Evolutionary conservation across 106 monocot genomes (phyloP), one percentile per base, ranked within the genome.

Genomic region (Vanilla planifolia): DNA sequence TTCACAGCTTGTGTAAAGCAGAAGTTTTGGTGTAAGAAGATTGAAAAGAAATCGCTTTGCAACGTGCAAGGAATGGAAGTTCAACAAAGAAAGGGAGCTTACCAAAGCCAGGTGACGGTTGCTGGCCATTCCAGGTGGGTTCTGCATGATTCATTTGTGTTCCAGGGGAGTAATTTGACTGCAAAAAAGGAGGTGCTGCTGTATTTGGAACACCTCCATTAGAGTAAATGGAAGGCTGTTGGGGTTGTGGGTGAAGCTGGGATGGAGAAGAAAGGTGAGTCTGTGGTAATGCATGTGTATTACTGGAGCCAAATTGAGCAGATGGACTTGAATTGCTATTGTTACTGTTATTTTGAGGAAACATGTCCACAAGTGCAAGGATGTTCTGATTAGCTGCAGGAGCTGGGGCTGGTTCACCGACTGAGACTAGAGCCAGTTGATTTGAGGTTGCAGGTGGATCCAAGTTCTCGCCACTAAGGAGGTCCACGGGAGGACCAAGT

Each of bases 311-410:
- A 20, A 60, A 57, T 63, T 74, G 35, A 33, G 46, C 55, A 6
- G 59, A 47, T 3, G 37, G 10, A 72, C 33, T 85, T 52, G n/a
- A 62, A 65, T 48, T 74, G 28, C 17, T 72, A 51, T 19, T 64
- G 5, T 41, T 53, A 40, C 67, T 76, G 39, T 72, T 74, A 66
- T 55, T 73, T 77, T 77, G 75, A 58, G 74, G 65, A 66, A 92
- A 98, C 79, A 92, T 82, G 41, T 98, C 98, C 17, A 70, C 79
- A 57, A 98, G 85, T 33, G 85, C 92, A 52, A 98, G 67, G 19
- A 70, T 48, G 50, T 92, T 88, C 52, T 79, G 78, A 68, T 88
- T 81, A 70, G 92, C 67, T 67, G 76, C 40, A 46, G 90, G 65
- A 66, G 41, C 60, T 23, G 72, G 16, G 28, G 66, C 45, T 37